Evolutionary conservation across 23 red algal species (phyloP).

Genomic region (Cyanidiococcus yangmingshanensis): DNA sequence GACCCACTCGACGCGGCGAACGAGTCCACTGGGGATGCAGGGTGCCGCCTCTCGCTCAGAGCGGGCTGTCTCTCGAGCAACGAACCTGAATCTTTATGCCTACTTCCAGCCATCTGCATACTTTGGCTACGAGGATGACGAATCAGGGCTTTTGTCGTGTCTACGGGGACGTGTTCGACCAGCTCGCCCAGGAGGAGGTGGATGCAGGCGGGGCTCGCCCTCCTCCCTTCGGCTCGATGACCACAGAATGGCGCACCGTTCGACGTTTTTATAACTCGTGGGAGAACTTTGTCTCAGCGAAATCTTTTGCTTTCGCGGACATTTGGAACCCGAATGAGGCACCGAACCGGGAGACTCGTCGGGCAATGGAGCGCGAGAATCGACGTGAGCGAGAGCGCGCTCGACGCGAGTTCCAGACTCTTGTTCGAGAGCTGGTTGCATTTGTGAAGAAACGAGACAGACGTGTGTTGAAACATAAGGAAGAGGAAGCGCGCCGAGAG

Average conservation of each 20-base stretch:
- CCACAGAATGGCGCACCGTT: slow-evolving; percentile 49
- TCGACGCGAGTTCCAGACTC: slow-evolving; percentile 55
- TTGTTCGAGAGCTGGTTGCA: slow-evolving; percentile 66
- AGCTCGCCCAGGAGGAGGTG: slow-evolving; percentile 53
- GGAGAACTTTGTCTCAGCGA: slow-evolving; percentile 54
- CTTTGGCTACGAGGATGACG: slow-evolving; percentile 43
- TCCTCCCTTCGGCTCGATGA: slow-evolving; percentile 47
- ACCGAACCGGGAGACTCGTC: slow-evolving; percentile 58
- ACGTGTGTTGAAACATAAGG: slow-evolving; percentile 33
- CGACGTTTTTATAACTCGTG: slow-evolving; percentile 61
- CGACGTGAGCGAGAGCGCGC: slow-evolving; percentile 37
- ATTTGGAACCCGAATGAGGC: slow-evolving; percentile 77
- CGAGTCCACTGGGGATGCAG: neutral
- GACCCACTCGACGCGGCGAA: slow-evolving; percentile 30
- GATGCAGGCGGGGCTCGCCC: slow-evolving; percentile 6
- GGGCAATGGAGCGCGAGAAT: slow-evolving; percentile 96
- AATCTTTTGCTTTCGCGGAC: slow-evolving; percentile 81
- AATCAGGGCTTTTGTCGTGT: slow-evolving; percentile 39
- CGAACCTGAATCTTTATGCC: slow-evolving; percentile 48
- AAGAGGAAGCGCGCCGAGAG: slow-evolving; percentile 43
- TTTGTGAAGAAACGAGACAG: slow-evolving; percentile 86
- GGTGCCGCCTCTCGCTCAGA: neutral
- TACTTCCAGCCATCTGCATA: slow-evolving; percentile 59
- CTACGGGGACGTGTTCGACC: slow-evolving; percentile 57
- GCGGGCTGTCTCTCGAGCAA: slow-evolving; percentile 26